Base-by-base conservation (phyloP, 2,329 filamentous ascomycete genomes). In the Shiraia sp. region DNA sequence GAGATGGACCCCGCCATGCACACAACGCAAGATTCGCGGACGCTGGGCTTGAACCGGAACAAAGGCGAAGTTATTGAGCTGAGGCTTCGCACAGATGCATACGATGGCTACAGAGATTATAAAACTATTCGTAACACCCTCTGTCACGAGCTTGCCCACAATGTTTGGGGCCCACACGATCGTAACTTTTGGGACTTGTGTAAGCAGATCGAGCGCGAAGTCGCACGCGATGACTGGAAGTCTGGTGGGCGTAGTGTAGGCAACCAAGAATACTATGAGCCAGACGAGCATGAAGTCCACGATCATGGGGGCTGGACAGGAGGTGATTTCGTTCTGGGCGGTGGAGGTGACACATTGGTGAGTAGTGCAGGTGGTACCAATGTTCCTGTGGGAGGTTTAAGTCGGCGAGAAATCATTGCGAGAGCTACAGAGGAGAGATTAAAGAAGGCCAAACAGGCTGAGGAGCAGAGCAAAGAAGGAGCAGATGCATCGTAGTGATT, bases 101-200 rank as follows among this genome's bases (percentile, higher is more conserved):
- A 93, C 65, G 90, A 96, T 66, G 93, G 93, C 1, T 97, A 96
- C 62, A 76, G 93, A 26, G 90, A 96, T 65, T 99, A 97, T 72
- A 86, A 86, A 57, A 91, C 87, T 0, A 95, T 99, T 34, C 81
- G 93, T 36, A 88, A 88, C 56, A 97, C 93, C 32, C 76, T 99
- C 10, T 97, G 92, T 64, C 93, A 99, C 72, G 93, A 99, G 74
- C 77, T 99, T 13, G 86, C 91, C 53, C 93, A 99, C 70, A 96
- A 96, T 59, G 88, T 96, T 8, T 86, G 87, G 71, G 78, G 87
- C 0, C 82, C 87, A 0, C 93, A 99, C 68, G 90, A 97, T 69
- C 76, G 82, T 13, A 74, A 87, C 32, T 99, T 99, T 63, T 97
- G 93, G 92, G 81, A 90, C 38, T 69, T 99, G 58, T 96, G 88